These are phyloP conservation scores for Juncus inflexus DNA, from an alignment of 176 grass and related monocot genomes.

Conservation along the genomic window DNA sequence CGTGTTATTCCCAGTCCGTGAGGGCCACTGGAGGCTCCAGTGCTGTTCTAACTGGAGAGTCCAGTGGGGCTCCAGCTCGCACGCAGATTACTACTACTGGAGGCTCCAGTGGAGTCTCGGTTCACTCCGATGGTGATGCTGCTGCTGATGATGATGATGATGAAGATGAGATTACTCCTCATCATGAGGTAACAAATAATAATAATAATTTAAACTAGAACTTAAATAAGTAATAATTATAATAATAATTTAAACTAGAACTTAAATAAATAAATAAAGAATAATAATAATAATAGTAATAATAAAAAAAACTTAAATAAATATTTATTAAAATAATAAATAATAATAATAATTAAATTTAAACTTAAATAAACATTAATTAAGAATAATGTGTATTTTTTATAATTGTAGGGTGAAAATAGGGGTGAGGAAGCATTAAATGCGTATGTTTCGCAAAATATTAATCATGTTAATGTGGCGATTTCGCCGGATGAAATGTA, in stretches of 20 bases:
- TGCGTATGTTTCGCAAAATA: conserved; percentile 44
- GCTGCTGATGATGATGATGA: background rate
- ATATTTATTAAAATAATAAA: too few species aligned
- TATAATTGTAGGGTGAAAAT: too few species aligned
- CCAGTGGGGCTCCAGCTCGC: conserved; percentile 19
- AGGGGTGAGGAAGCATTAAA: conserved; percentile 21
- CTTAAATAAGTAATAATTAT: too few species aligned
- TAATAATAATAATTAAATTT: too few species aligned
- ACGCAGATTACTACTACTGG: conserved; percentile 28
- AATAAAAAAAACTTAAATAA: too few species aligned
- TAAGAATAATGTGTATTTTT: too few species aligned
- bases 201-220: too few species aligned
- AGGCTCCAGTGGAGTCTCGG: conserved; percentile 34
- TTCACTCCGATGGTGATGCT: conserved; percentile 51
- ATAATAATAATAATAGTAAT: too few species aligned
- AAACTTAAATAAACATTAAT: too few species aligned
- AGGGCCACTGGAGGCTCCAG: conserved; percentile 38
- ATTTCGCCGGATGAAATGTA: conserved; percentile 90
- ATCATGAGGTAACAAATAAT: background rate
- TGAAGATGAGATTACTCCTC: conserved; percentile 5
- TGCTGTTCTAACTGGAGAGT: background rate
- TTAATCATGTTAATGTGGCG: conserved; percentile 42
- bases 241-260: too few species aligned
- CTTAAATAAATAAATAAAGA: too few species aligned
- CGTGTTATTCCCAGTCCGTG: conserved; percentile 68